Conservation (phyloP, 2,329 filamentous ascomycete genomes). For the Colletotrichum viniferum region DNA sequence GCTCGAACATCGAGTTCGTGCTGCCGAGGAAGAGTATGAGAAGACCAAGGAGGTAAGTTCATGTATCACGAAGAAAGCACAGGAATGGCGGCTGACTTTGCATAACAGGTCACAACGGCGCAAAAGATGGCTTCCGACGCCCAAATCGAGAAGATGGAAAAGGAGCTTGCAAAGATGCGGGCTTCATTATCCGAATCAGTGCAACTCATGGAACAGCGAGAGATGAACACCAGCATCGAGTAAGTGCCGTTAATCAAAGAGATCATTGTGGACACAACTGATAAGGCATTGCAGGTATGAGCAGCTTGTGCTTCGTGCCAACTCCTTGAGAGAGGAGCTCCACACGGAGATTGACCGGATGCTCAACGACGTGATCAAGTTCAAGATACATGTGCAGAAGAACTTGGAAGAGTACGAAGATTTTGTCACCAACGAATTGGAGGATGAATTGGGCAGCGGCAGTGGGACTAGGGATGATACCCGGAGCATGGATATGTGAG, state of each 20-base stretch:
- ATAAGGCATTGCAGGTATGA: slow-evolving; percentile 68
- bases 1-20: slow-evolving; percentile 83
- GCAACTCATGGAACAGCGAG: slow-evolving; percentile 89
- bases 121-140: slow-evolving; percentile 89
- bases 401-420: slow-evolving; percentile 91
- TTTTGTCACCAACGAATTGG: slow-evolving; percentile 92
- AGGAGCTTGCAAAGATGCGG: slow-evolving; percentile 93
- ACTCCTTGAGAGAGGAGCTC: slow-evolving; percentile 90
- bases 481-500: slow-evolving; percentile 51
- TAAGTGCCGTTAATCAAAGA: slow-evolving; percentile 50
- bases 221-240: slow-evolving; percentile 98
- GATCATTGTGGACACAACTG: not conserved
- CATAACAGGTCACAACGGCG: slow-evolving; percentile 67
- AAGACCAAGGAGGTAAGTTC: slow-evolving; percentile 77
- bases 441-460: slow-evolving; percentile 76
- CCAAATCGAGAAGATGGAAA: slow-evolving; percentile 99
- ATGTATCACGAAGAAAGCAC: not conserved
- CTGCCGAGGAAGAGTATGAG: slow-evolving; percentile 92
- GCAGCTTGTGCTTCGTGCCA: slow-evolving; percentile 84
- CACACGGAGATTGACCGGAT: slow-evolving; percentile 96
- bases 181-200: slow-evolving; percentile 83
- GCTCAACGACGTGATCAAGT: slow-evolving; percentile 96
- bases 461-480: slow-evolving; percentile 58
- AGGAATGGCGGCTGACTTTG: not conserved
- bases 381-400: slow-evolving; percentile 97